Base-by-base conservation (phyloP, 495 filamentous ascomycete species). In the Cercophora sp. region DNA sequence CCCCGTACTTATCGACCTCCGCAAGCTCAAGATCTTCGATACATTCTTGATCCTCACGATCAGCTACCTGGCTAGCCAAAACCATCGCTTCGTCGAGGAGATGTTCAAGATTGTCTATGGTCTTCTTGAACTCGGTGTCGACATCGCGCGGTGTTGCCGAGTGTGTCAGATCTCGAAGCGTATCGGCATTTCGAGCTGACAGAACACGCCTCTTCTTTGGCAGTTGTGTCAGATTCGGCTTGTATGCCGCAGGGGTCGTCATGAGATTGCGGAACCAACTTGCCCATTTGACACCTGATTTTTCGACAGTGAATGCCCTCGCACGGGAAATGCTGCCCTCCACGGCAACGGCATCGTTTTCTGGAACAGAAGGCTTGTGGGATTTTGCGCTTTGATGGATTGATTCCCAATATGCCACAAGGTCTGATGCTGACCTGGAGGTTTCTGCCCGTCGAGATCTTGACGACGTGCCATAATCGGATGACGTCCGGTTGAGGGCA, bases 51-150 rank as follows among this genome's bases (percentile, higher is more conserved):
- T 57, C 54, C 50, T 58, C 56, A 39, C 64, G 55, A 13, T 66
- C 60, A 11, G 61, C 63, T 40, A 60, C 68, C 46, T 75, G 58
- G 20, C 68, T 62, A 15, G 73, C 76, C 16, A 80, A 57, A 0
- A 57, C 61, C 15, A 76, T 51, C 15, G 76, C 77, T 56, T 79
- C 71, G 29, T 62, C 65, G 15, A 79, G 63, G 10, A 79, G 65
- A 36, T 63, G 54, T 44, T 80, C 77, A 24, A 79, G 65, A 45
- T 74, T 66, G 13, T 57, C 61, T 54, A 78, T 63, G 6, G 70
- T 70, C 19, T 52, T 56, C 44, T 65, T 59, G 44, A 65, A 60
- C 6, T 63, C 54, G 15, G 52, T 37, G 48, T 68, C 65, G n/a
- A 66, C 47, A 2, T 60, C 51, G 8, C 32, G 27, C 1, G 53